Evolutionary conservation across 2,329 filamentous ascomycete species (phyloP).

Genomic region (Fusarium succisae): DNA sequence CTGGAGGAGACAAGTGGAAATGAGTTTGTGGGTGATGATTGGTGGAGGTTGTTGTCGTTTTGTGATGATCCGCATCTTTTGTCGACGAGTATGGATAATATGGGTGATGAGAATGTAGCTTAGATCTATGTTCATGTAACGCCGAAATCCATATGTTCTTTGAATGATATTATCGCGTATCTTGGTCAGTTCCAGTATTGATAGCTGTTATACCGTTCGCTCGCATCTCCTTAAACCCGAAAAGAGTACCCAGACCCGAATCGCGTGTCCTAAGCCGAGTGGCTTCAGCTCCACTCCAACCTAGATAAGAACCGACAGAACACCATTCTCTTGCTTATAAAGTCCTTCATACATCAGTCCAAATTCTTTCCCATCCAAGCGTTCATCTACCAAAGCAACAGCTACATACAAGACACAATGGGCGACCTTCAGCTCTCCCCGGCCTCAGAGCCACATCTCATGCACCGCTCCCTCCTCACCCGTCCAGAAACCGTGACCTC

Average conservation of each 20-base stretch:
- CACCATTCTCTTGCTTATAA: neutral
- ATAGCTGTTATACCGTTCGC: neutral
- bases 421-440: neutral
- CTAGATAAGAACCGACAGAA: neutral
- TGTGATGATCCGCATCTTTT: conserved; percentile 41
- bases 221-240: conserved; percentile 1
- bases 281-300: neutral
- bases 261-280: neutral
- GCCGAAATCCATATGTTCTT: rapidly evolving
- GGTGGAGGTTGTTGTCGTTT: conserved; percentile 39
- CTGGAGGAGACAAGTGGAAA: neutral
- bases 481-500: conserved; percentile 51
- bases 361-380: rapidly evolving
- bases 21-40: conserved; percentile 34
- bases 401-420: neutral
- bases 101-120: neutral
- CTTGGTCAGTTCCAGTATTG: rapidly evolving
- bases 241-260: conserved; percentile 6
- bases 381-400: neutral
- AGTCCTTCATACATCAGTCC: rapidly evolving
- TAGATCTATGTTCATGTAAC: rapidly evolving
- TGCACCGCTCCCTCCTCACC: conserved; percentile 48
- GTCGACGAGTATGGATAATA: conserved; percentile 27
- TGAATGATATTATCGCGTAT: rapidly evolving
- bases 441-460: conserved; percentile 33